These are phyloP conservation scores for Melampsora larici-populina DNA, from an alignment of 1,284 basidiomycete genomes.

Conservation along the genomic window DNA sequence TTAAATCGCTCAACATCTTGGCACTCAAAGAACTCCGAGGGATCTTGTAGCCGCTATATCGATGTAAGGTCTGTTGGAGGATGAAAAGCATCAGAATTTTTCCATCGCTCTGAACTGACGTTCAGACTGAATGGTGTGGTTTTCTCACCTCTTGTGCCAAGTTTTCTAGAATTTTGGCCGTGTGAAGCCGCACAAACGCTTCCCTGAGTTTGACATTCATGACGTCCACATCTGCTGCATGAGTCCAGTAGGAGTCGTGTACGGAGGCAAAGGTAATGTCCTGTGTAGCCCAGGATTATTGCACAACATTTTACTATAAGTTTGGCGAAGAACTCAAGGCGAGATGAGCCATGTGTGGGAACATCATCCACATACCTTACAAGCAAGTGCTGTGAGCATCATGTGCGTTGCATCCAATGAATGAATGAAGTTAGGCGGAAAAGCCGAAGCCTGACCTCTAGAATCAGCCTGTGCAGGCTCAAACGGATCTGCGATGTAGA, in stretches of 20 bases:
- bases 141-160: conserved; percentile 56
- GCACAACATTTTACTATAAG: not conserved
- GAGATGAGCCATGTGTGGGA: not conserved
- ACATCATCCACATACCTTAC: conserved; percentile 61
- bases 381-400: conserved; percentile 94
- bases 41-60: conserved; percentile 33
- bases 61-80: conserved; percentile 9
- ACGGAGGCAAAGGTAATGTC: conserved; percentile 85
- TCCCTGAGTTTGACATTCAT: conserved; percentile 89
- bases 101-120: too few species aligned
- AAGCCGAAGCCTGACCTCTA: conserved; percentile 85
- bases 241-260: conserved; percentile 99
- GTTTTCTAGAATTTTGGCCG: conserved; percentile 70
- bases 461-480: conserved; percentile 75
- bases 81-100: too few species aligned
- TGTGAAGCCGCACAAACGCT: conserved; percentile 88
- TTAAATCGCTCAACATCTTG: conserved; percentile 32
- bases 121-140: too few species aligned
- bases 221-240: conserved; percentile 78
- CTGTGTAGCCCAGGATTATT: conserved; percentile 50
- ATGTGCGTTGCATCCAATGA: conserved; percentile 98
- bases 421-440: conserved; percentile 99
- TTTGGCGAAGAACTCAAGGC: too few species aligned
- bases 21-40: conserved; percentile 25
- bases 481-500: conserved; percentile 89